These are phyloP conservation scores for Litsea cubeba DNA, from an alignment of 164 flowering plant species.

Conservation along the genomic window DNA sequence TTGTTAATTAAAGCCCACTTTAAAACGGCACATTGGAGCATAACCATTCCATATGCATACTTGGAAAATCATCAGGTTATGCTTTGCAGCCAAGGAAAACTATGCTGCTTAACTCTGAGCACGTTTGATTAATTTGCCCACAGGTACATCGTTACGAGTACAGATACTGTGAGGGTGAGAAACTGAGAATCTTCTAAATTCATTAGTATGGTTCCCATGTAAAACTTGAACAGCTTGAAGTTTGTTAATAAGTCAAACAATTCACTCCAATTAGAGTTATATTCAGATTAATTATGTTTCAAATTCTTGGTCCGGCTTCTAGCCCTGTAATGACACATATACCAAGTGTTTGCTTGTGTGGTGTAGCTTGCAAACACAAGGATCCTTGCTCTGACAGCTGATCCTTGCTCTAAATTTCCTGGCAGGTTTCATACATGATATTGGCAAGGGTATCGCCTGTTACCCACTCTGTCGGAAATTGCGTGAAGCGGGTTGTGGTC, in stretches of 20 bases:
- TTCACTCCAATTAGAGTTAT: too few species aligned
- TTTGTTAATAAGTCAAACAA: too few species aligned
- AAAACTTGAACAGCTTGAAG: too few species aligned
- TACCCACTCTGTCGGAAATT: constrained; percentile 94
- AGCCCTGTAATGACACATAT: too few species aligned
- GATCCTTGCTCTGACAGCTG: not conserved
- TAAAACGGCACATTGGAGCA: not conserved
- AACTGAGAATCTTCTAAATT: too few species aligned
- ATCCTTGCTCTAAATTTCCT: not conserved
- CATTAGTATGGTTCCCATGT: too few species aligned
- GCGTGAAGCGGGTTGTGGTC: constrained; percentile 96
- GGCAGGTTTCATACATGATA: constrained; percentile 96
- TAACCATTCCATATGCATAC: not conserved
- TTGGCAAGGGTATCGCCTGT: constrained; percentile 94
- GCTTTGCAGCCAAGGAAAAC: not conserved
- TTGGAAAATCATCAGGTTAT: not conserved
- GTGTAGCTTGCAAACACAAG: not conserved
- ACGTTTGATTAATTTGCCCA: too few species aligned
- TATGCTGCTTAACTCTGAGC: not conserved
- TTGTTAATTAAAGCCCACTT: not conserved
- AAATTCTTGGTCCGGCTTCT: too few species aligned
- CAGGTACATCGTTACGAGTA: too few species aligned
- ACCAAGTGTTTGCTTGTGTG: not conserved
- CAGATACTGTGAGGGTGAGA: too few species aligned
- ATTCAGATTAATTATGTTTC: too few species aligned